phyloP scores from a whole-genome alignment of 2,329 filamentous ascomycete species.

The Diplodia mutila region DNA sequence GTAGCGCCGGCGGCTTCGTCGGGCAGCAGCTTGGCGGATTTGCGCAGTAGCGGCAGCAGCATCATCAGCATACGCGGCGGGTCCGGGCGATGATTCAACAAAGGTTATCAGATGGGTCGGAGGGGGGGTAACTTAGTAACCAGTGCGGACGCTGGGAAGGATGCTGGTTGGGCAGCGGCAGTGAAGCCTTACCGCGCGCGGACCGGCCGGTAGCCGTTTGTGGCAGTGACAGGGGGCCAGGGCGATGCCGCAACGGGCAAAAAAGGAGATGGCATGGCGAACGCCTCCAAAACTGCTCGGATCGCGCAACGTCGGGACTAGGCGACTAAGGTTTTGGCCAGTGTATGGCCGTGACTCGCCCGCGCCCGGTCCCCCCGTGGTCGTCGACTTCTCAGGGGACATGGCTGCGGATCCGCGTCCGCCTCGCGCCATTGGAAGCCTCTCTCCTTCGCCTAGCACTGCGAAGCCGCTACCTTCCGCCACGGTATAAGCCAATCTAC shows the following conservation, averaged over 20 bases:
- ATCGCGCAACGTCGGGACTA: slow-evolving; percentile 18
- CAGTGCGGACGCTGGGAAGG: background rate
- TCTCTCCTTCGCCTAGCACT: background rate
- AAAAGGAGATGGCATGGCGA: background rate
- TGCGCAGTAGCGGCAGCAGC: background rate
- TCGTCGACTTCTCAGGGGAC: background rate
- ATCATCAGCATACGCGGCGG: background rate
- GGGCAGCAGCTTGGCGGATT: slow-evolving; percentile 12
- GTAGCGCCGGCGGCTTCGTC: slow-evolving; percentile 6
- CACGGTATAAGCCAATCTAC: background rate
- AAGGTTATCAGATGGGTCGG: slow-evolving; percentile 4
- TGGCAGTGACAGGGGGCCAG: background rate
- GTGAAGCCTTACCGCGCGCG: background rate
- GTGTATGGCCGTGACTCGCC: slow-evolving; percentile 11
- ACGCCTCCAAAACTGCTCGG: background rate
- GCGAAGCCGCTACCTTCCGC: slow-evolving; percentile 8
- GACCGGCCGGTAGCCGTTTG: background rate
- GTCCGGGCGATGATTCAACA: slow-evolving; percentile 7
- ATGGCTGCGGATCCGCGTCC: background rate
- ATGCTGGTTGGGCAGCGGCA: background rate
- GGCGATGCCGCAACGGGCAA: background rate
- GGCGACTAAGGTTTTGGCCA: slow-evolving; percentile 8
- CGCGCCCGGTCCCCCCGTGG: too few relatives aligned
- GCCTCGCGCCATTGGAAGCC: background rate
- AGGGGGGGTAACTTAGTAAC: background rate